phyloP scores from a whole-genome alignment of 2,329 filamentous ascomycete species.

The Botrytis deweyae region DNA sequence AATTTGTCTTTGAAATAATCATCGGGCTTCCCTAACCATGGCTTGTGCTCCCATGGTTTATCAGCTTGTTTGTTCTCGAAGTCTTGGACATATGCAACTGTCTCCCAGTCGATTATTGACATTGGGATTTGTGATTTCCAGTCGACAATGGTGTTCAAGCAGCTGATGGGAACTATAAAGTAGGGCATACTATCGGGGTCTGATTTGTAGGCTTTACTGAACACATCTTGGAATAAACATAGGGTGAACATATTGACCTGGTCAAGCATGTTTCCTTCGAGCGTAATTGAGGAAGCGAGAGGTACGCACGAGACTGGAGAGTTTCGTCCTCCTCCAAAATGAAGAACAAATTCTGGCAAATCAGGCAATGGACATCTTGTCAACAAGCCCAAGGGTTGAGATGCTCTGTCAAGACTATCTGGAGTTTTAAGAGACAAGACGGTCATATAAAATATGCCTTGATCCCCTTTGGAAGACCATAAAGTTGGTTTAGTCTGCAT shows the following conservation, averaged over 20 bases:
- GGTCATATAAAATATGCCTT: conserved; percentile 58
- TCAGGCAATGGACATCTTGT: conserved; percentile 64
- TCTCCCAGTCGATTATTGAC: conserved; percentile 59
- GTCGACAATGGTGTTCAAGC: not conserved
- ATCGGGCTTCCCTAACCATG: conserved; percentile 41
- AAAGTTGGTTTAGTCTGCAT: conserved; percentile 78
- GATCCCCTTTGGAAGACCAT: conserved; percentile 58
- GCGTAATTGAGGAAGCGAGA: conserved; percentile 45
- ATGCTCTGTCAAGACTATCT: conserved; percentile 54
- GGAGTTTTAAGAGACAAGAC: conserved; percentile 59
- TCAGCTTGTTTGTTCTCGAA: conserved; percentile 42
- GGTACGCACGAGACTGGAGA: conserved; percentile 56
- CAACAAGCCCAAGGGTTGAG: conserved; percentile 67
- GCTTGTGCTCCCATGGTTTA: conserved; percentile 38
- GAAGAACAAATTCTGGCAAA: conserved; percentile 69
- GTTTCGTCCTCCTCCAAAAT: conserved; percentile 61
- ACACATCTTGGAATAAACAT: conserved; percentile 76
- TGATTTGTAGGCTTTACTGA: conserved; percentile 79
- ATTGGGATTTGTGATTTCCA: not conserved
- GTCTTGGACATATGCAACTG: conserved; percentile 47
- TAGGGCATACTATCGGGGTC: conserved; percentile 70
- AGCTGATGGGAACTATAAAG: conserved; percentile 67
- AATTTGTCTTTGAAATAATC: conserved; percentile 55
- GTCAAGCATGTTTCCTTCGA: conserved; percentile 48
- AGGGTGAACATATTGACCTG: conserved; percentile 72